Evolutionary conservation across 768 basidiomycete species (phyloP).

Genomic region (Serendipita sp.): DNA sequence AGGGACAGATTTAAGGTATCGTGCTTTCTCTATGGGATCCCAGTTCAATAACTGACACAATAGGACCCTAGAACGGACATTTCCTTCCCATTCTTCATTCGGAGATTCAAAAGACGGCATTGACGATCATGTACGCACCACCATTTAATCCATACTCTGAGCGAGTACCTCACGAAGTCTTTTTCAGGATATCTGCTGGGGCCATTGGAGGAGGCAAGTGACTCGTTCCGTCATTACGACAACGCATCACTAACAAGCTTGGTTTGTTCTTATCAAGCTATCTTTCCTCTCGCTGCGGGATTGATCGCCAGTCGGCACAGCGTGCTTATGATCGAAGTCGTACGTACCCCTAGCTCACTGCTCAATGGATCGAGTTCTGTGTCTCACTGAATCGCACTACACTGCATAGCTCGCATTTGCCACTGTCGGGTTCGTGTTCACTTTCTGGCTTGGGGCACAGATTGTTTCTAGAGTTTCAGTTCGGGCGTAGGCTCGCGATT

Average conservation of each 20-base stretch:
- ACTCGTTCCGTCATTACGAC: too few relatives aligned
- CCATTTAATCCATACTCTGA: too few relatives aligned
- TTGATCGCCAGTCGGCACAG: background rate
- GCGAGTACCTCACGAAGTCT: background rate
- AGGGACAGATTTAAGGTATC: background rate
- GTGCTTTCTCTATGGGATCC: background rate
- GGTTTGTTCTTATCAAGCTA: background rate
- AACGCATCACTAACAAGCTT: too few relatives aligned
- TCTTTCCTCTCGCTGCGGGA: background rate
- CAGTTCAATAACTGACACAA: background rate
- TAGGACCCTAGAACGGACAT: too few relatives aligned
- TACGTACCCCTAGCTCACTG: too few relatives aligned
- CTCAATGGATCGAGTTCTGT: too few relatives aligned
- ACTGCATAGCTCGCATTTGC: background rate
- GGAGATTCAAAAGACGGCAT: background rate
- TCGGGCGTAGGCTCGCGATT: too few relatives aligned
- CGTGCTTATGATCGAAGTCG: background rate
- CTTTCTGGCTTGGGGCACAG: background rate
- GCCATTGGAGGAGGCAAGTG: background rate
- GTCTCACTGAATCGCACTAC: background rate
- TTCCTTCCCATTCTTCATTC: background rate
- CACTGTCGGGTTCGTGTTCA: background rate
- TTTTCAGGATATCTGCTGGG: background rate
- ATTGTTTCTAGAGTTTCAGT: too few relatives aligned
- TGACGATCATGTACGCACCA: background rate